Evolutionary conservation across 305 asterid genomes (phyloP).

Genomic region (Striga hermonthica): DNA sequence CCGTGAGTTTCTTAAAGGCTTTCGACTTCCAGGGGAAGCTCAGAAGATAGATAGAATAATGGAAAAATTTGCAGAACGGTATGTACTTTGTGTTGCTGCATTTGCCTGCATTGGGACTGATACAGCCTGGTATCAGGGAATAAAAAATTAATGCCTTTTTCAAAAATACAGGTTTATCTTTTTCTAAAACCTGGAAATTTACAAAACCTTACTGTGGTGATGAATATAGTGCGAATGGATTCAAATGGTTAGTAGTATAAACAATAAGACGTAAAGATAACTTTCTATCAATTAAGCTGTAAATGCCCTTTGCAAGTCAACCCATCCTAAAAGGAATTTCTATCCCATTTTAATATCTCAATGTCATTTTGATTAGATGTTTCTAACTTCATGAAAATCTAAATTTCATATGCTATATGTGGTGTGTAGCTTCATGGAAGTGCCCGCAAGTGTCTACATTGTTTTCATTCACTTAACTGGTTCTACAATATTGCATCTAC

Average conservation of each 20-base stretch:
- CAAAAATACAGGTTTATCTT: constrained; percentile 18
- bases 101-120: constrained; percentile 22
- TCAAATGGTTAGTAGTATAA: not conserved
- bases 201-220: constrained; percentile 23
- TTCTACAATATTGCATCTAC: not conserved
- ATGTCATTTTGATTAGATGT: not conserved
- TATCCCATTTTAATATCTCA: not conserved
- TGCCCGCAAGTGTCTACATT: constrained; percentile 4
- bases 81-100: constrained; percentile 37
- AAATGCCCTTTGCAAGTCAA: not conserved
- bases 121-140: constrained; percentile 20
- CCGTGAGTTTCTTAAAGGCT: constrained; percentile 92
- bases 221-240: constrained; percentile 8
- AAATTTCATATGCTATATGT: constrained; percentile 1
- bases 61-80: constrained; percentile 99
- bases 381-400: not conserved
- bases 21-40: constrained; percentile 99
- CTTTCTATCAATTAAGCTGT: constrained; percentile 8
- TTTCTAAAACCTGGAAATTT: constrained; percentile 19
- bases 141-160: constrained; percentile 7
- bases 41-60: constrained; percentile 99
- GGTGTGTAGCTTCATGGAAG: constrained; percentile 7
- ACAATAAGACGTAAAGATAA: not conserved
- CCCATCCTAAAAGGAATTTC: not conserved
- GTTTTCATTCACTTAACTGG: constrained; percentile 18